phyloP scores from a whole-genome alignment of 2,329 filamentous ascomycete genomes.

The Verticillium klebahnii region DNA sequence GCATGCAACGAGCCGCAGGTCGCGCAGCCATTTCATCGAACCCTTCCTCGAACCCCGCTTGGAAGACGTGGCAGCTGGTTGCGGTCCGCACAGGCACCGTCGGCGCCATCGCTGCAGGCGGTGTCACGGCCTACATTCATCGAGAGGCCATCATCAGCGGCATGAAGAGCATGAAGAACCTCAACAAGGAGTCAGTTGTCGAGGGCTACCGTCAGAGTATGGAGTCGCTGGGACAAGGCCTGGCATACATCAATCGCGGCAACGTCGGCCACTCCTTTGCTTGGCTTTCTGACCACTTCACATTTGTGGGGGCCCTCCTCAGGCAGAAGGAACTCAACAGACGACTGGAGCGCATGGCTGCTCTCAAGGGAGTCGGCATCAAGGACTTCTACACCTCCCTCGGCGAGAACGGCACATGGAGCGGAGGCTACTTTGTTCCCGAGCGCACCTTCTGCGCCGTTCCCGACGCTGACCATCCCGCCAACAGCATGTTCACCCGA shows the following conservation, averaged over 20 bases:
- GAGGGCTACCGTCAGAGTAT: constrained; percentile 45
- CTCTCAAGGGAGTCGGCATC: constrained; percentile 61
- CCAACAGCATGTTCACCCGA: constrained; percentile 41
- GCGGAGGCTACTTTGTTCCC: constrained; percentile 53
- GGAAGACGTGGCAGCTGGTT: constrained; percentile 56
- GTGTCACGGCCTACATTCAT: constrained; percentile 76
- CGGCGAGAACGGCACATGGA: constrained; percentile 64
- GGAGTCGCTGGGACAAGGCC: constrained; percentile 45
- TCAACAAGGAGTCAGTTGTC: constrained; percentile 42
- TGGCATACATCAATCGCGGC: constrained; percentile 53
- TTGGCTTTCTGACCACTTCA: constrained; percentile 79
- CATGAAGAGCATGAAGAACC: constrained; percentile 38
- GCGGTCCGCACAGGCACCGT: constrained; percentile 79
- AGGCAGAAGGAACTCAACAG: constrained; percentile 67
- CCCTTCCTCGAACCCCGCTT: constrained; percentile 30
- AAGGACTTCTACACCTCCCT: constrained; percentile 74
- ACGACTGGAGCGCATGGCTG: constrained; percentile 59
- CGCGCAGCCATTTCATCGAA: constrained; percentile 16
- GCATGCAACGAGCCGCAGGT: constrained; percentile 25
- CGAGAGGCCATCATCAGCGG: constrained; percentile 59
- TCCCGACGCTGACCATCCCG: constrained; percentile 44
- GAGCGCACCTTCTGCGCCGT: constrained; percentile 79
- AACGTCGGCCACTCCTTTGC: constrained; percentile 64
- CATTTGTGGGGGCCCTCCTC: constrained; percentile 77
- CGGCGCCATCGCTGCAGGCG: constrained; percentile 74